Percentiles rank a stretch among this genome's conserved stretches.
phyloP scores from a whole-genome alignment of 805 yeast genomes.

The Priceomyces melissophilus region DNA sequence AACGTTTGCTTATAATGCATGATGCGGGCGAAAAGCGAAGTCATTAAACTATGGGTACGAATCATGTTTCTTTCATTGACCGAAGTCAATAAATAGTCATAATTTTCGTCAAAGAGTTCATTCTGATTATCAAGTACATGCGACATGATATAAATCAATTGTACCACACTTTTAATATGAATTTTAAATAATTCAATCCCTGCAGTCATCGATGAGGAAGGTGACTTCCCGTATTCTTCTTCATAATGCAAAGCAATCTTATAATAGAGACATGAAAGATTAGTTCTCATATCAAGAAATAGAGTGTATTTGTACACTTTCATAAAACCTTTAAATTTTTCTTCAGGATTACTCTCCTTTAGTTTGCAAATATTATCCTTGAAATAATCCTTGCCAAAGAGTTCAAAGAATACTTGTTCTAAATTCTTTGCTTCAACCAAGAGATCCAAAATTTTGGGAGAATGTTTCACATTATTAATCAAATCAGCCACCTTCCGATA shows the following conservation, averaged over 20 bases:
- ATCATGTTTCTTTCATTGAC: slow-evolving; percentile 37
- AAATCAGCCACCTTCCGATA: slow-evolving; percentile 28
- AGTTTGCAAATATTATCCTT: slow-evolving; percentile 35
- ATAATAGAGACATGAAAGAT: slow-evolving; percentile 38
- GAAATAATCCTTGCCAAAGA: slow-evolving; percentile 42
- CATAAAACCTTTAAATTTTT: slow-evolving; percentile 21
- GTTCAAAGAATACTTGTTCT: slow-evolving; percentile 31
- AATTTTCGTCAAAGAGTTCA: slow-evolving; percentile 38
- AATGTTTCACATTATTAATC: slow-evolving; percentile 22
- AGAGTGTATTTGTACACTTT: slow-evolving; percentile 33
- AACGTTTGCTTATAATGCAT: slow-evolving; percentile 35
- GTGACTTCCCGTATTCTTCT: slow-evolving; percentile 23
- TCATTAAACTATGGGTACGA: slow-evolving; percentile 36
- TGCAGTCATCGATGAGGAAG: slow-evolving; percentile 30
- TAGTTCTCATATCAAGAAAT: slow-evolving; percentile 38
- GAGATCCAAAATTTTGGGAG: slow-evolving; percentile 34
- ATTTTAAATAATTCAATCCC: slow-evolving; percentile 42
- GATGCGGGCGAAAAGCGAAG: slow-evolving; percentile 37
- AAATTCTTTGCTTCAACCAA: slow-evolving; percentile 33
- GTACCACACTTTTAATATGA: slow-evolving; percentile 38
- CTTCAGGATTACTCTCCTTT: slow-evolving; percentile 15
- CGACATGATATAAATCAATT: slow-evolving; percentile 40
- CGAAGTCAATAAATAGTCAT: slow-evolving; percentile 36
- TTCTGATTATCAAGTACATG: slow-evolving; percentile 41
- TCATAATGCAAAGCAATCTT: slow-evolving; percentile 42